A percentile compares a stretch with the other conserved stretches of the same genome.
Evolutionary conservation across 139 green algal genomes (phyloP).

Genomic region (Micractinium conductrix): DNA sequence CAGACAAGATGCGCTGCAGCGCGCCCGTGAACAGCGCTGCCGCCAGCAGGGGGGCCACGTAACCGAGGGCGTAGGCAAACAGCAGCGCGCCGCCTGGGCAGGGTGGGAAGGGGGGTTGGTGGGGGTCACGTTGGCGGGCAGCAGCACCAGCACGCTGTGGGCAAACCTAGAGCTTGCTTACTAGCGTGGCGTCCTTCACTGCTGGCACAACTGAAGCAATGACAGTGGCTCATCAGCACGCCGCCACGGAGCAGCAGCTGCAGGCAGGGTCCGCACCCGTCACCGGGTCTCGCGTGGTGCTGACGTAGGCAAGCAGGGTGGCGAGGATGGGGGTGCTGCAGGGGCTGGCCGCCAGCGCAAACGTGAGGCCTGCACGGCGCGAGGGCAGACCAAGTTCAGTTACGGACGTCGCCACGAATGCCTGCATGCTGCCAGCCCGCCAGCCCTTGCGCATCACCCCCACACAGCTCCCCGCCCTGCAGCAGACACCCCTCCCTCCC

Average conservation of each 20-base stretch:
- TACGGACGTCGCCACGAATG: too few relatives aligned
- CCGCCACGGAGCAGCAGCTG: too few relatives aligned
- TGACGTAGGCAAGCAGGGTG: slow-evolving; percentile 93
- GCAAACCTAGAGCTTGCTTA: too few relatives aligned
- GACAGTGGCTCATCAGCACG: background rate
- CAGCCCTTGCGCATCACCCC: too few relatives aligned
- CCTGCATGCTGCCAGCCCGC: too few relatives aligned
- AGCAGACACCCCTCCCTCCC: too few relatives aligned
- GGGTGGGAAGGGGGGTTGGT: background rate
- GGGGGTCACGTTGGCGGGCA: too few relatives aligned
- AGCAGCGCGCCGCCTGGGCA: slow-evolving; percentile 80
- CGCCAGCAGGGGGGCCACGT: slow-evolving; percentile 91
- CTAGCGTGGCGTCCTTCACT: too few relatives aligned
- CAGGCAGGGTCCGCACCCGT: slow-evolving; percentile 22
- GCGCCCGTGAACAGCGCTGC: slow-evolving; percentile 87
- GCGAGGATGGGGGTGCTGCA: slow-evolving; percentile 97
- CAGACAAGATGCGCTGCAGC: slow-evolving; percentile 75
- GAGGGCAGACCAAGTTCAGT: too few relatives aligned
- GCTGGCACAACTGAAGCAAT: background rate
- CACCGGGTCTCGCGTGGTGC: slow-evolving; percentile 64
- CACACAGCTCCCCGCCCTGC: too few relatives aligned
- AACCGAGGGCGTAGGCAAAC: slow-evolving; percentile 92
- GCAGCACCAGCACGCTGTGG: too few relatives aligned
- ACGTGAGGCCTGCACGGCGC: slow-evolving; percentile 74
- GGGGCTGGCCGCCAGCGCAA: slow-evolving; percentile 95